Evolutionary conservation across 2,329 filamentous ascomycete genomes (phyloP).

Genomic region (Cercospora sp.): DNA sequence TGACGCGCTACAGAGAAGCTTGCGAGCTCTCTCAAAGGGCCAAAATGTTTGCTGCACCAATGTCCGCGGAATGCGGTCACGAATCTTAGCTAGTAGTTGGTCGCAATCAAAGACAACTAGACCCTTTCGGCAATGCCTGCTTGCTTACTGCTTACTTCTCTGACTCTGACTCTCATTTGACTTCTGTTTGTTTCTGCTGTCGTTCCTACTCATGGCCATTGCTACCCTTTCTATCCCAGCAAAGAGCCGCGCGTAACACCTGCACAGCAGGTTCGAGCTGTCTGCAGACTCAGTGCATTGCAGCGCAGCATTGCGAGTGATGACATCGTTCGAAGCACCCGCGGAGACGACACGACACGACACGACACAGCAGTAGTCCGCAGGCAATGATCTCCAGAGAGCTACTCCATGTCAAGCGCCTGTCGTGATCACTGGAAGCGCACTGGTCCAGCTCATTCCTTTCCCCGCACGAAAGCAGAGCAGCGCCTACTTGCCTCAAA

Average conservation of each 20-base stretch:
- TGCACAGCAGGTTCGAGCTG: neutral
- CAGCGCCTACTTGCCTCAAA: no score
- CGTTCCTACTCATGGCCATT: slow-evolving; percentile 2
- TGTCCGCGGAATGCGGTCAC: neutral
- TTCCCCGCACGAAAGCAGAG: neutral
- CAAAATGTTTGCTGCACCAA: neutral
- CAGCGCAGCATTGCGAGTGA: neutral
- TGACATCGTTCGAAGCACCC: slow-evolving; percentile 6
- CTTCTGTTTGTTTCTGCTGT: slow-evolving; percentile 2
- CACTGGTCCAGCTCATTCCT: neutral
- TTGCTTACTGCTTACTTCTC: neutral
- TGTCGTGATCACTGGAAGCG: neutral
- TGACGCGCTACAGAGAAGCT: neutral
- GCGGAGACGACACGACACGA: neutral
- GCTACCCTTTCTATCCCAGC: neutral
- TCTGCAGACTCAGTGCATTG: neutral
- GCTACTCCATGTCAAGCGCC: neutral
- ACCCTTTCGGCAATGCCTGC: neutral
- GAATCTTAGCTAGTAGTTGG: neutral
- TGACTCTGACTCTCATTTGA: neutral
- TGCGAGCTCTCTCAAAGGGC: neutral
- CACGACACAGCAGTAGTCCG: neutral
- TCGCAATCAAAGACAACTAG: neutral
- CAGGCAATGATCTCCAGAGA: neutral
- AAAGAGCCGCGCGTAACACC: neutral